Base-by-base conservation (phyloP, 139 green algal genomes). In the Micractinium conductrix region DNA sequence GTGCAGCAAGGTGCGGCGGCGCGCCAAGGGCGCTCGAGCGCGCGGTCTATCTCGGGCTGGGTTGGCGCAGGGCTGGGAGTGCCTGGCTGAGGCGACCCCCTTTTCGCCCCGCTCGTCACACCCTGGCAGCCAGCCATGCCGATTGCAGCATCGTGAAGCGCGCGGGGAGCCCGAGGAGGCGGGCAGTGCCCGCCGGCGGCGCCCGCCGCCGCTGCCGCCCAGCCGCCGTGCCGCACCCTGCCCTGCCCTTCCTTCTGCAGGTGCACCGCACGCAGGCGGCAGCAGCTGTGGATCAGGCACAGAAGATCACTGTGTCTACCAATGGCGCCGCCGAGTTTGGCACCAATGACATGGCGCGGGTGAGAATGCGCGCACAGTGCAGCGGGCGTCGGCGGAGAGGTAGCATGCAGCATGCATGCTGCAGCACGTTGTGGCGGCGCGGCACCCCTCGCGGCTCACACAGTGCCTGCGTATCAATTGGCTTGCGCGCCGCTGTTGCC, bases 251-350 rank as follows among this genome's bases (percentile, higher is more conserved):
- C 30, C 21, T 37, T 38, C 26, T 50, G 75, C 45, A 50, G 37
- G 38, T 45, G 35, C 76, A 82, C 58, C 58, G 42, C 40, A 72
- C 76, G 26, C 76, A 82, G 58, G 76, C 76, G 9, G 38, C 72
- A 26, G 76, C 76, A 0, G 38, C 53, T 55, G 76, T 82, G 76
- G 76, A 82, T 17, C 26, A 53, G 33, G 40, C 38, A 6, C 78
- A 83, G 78, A 60, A 83, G 60, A 74, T 83, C 62, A 60, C 24
- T 16, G 42, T 83, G 42, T 43, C 28, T 26, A 44, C 78, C 62
- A 83, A 83, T 74, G 78, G 78, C 42, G 42, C 62, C 7, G 1
- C 16, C 4, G 78, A 83, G 40, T 74, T 74, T 24, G 33, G 37
- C 42, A 33, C 44, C 30, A 44, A 30, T 19, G 78, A 83, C 53